Base-by-base conservation (phyloP, 108 stramenopile genomes). In the Nitzschia sp. region DNA sequence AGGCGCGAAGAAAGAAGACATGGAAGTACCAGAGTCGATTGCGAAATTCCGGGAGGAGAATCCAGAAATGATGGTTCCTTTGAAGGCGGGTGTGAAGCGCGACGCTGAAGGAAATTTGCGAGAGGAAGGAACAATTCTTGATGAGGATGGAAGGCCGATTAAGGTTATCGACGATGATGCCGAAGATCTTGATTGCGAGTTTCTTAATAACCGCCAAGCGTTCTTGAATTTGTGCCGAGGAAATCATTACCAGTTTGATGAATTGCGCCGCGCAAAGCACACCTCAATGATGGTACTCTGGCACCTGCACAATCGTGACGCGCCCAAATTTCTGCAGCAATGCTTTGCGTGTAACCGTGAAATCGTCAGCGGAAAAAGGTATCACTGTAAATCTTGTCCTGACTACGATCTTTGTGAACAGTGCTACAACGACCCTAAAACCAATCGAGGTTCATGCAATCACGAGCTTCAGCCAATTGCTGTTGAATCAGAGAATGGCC, bases 171-270 rank as follows among this genome's bases (percentile, higher is more conserved):
- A 93, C 68, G 96, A 93, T 61, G 96, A 94, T 66, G 79, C 46
- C 27, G 96, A 92, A 64, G 89, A 95, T 61, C 81, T 94, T 54
- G 94, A 93, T 72, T 93, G 92, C 67, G 95, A 94, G 55, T 86
- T 95, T 59, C 74, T 92, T 46, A 94, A 91, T 62, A 88, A 85
- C 51, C 91, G 91, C 18, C 96, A 91, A 72, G 89, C 85, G 46
- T 95, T 95, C 74, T 66, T 95, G 35, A 91, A 92, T 60, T 78
- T 95, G 17, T 95, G 94, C 59, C 77, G 87, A 46, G 92, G 96
- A 23, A 99, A 99, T 70, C 98, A 99, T 77, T 99, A 98, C 74
- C 99, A 99, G 75, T 99, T 98, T 66, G 98, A 99, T 74, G 91
- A 97, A 69, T 82, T 98, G 31, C 83, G 99, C 34, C 76, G 98